Evolutionary conservation across 2,329 filamentous ascomycete genomes (phyloP), one percentile per base, ranked within the genome.

Genomic region (Apiospora saccharicola): DNA sequence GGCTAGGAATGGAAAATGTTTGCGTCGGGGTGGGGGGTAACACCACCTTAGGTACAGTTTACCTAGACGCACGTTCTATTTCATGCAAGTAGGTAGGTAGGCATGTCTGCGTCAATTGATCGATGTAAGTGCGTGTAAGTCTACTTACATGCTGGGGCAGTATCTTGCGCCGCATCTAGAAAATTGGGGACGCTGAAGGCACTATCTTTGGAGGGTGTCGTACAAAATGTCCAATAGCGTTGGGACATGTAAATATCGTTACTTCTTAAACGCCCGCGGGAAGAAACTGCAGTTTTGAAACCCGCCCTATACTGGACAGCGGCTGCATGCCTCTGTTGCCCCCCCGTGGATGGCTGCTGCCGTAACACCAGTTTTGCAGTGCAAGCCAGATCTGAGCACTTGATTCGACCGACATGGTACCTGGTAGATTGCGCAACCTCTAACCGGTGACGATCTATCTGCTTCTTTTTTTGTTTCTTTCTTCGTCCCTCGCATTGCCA

Each of bases 381-480:
- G 4, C 57, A 34, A 41, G 34, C 57, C 57, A 64, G 57, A 64
- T 64, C 57, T 64, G 57, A 64, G 22, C 57, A 41, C 57, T 41
- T 64, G 57, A 64, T 64, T 64, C 22, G 30, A 41, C 57, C 57
- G 34, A 13, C 57, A 64, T 41, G 13, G 26, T n/a, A 64, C 57
- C 37, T 64, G 34, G 41, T 64, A 64, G 57, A 64, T 64, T 64
- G 57, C 57, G 57, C 57, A 64, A 41, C 57, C 57, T 34, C n/a
- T 37, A 41, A n/a, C 8, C 16, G 57, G 34, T 22, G 57, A 41
- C 57, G 22, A 41, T 64, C 57, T 22, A 64, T 57, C 2, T 41
- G 10, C 57, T n/a, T 37, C 19, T n/a, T 37, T 4, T 4, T 34
- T 37, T 37, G 53, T 37, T 14, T 64, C 19, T 41, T 24, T 24